Base-by-base conservation (phyloP, 345 rosid species). In the Ailanthus altissimus region DNA sequence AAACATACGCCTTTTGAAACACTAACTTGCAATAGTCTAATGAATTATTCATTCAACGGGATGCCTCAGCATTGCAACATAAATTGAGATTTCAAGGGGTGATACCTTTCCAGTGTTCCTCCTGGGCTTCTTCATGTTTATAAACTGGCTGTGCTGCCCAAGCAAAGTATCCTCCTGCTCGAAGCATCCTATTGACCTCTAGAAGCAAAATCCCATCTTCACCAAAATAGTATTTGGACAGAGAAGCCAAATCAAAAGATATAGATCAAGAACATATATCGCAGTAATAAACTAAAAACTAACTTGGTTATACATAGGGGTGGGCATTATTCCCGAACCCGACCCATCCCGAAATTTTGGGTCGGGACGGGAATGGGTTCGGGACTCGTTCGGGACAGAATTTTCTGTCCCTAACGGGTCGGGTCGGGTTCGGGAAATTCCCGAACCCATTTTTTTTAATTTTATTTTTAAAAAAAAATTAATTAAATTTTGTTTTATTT, bases 71-170 rank as follows among this genome's bases (percentile, higher is more conserved):
- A 49, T 67, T 67, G 11, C 25, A 72, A 53, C 16, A 26, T 43
- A 21, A 75, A 46, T 45, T 71, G 65, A 51, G 53, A 71, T 42
- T 70, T 76, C 42, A 46, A 67, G 26, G 1, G 32, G 70, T 42
- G n/a, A 78, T 88, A 93, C 99, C 99, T 90, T 86, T 86, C 99
- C 98, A 96, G 78, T 93, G 99, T 81, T 93, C 90, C 86, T 92
- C 93, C 60, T 93, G 88, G 53, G 80, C 77, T 77, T 79, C 82
- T 79, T 96, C 98, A 56, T 96, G 99, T 85, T 92, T 96, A 82
- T 96, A 96, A 75, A 96, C 99, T 60, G 98, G 99, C 67, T 93
- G 99, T 58, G 98, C 97, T 12, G 99, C 97, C 99, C 99, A 95
- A 75, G 90, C 92, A 89, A 96, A 96, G 85, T 90, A 92, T 84